phyloP scores from a whole-genome alignment of 2,329 filamentous ascomycete species.

The Xylariaceae sp. region DNA sequence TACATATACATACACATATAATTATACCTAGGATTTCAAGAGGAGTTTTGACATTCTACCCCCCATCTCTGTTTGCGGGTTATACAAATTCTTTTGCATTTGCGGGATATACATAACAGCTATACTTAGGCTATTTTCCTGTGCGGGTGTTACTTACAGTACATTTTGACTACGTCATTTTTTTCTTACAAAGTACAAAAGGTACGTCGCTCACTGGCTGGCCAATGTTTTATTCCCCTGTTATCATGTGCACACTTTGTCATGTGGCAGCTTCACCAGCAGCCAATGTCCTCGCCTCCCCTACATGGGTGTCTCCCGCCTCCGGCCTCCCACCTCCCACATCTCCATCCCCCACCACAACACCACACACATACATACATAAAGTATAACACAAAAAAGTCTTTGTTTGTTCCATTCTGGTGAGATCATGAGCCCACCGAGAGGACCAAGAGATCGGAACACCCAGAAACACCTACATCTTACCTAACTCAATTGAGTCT shows the following conservation, averaged over 20 bases:
- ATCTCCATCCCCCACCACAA: constrained; percentile 5
- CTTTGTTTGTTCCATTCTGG: no score
- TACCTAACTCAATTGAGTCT: no score
- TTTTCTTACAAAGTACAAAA: not conserved
- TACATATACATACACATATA: no score
- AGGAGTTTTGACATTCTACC: no score
- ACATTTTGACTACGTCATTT: not conserved
- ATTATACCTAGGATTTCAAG: not conserved
- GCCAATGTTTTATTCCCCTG: constrained; percentile 19
- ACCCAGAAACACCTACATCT: no score
- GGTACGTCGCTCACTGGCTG: not conserved
- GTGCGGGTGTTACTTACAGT: not conserved
- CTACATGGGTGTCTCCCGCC: constrained; percentile 1
- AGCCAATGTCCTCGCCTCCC: constrained; percentile 13
- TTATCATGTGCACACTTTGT: constrained; percentile 23
- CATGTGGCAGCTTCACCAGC: constrained; percentile 29
- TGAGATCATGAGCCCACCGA: no score
- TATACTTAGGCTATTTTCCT: not conserved
- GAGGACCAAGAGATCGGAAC: no score
- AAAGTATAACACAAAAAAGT: no score
- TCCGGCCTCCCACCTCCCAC: not conserved
- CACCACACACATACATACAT: not conserved
- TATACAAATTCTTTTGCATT: not conserved
- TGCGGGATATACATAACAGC: not conserved
- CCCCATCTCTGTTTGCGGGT: not conserved